A percentile compares a stretch with the other conserved stretches of the same genome.
These are phyloP conservation scores for Quambalaria eucalypti DNA, from an alignment of 1,284 basidiomycete species.

Conservation along the genomic window DNA sequence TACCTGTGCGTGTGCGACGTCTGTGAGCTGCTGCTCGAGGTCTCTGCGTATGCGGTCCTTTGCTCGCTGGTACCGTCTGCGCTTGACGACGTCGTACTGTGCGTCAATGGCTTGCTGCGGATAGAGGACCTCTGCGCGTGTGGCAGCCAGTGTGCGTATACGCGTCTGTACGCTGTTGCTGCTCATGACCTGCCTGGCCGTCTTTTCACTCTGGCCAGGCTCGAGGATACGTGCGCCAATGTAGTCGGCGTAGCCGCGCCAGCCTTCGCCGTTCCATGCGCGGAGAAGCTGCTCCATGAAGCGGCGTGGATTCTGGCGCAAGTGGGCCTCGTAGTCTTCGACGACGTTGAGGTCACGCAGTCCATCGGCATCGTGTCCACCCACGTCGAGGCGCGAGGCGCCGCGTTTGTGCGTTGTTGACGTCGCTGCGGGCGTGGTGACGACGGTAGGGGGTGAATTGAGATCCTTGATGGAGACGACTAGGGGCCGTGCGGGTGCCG, in stretches of 20 bases:
- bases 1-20: conserved; percentile 27
- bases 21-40: conserved; percentile 31
- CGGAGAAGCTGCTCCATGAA: conserved; percentile 31
- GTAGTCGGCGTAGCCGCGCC: conserved; percentile 40
- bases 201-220: conserved; percentile 23
- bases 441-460: background rate
- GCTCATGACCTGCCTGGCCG: conserved; percentile 26
- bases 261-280: conserved; percentile 35
- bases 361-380: background rate
- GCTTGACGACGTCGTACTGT: conserved; percentile 14
- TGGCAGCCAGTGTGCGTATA: conserved; percentile 23
- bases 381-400: background rate
- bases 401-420: background rate
- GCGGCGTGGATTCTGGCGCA: conserved; percentile 34
- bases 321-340: conserved; percentile 37
- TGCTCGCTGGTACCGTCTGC: conserved; percentile 18
- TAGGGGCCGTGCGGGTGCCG: too few relatives aligned
- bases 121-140: conserved; percentile 22
- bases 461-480: background rate
- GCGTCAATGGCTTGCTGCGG: conserved; percentile 11
- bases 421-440: background rate
- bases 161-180: conserved; percentile 32
- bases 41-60: conserved; percentile 29
- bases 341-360: conserved; percentile 32
- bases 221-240: conserved; percentile 39